Evolutionary conservation across 148 eudicot species (phyloP), one percentile per base, ranked within the genome.

Genomic region (Talinum fruticosum): DNA sequence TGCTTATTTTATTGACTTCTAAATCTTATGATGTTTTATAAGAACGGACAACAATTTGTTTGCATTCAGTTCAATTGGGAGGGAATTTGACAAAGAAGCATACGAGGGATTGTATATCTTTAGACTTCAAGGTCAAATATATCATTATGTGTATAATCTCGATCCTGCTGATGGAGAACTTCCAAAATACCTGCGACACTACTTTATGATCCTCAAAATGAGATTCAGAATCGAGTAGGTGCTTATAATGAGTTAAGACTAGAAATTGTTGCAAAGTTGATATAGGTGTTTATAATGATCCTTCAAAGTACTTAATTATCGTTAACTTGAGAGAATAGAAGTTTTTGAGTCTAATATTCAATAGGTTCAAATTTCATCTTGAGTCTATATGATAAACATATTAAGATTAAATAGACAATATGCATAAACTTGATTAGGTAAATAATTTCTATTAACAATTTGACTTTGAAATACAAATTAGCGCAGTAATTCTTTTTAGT

Each of bases 51-150:
- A 78, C 8, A 72, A 72, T 26, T 14, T 78, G 0, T 72, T 72
- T 33, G 59, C 76, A 15, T 78, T 78, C 37, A 71, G 70, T 12
- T 71, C 71, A 1, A 5, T 78, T 47, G 62, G 12, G 71, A 76
- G 0, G n/a, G 18, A 7, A 1, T 38, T 26, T 14, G 26, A 72
- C 2, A 8, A 28, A 21, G 0, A n/a, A 1, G 24, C 23, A 0
- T 0, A 41, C 0, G 45, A 64, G 13, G 81, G 71, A 1, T 38
- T 78, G 0, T 78, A 72, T n/a, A 49, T 45, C 0, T 78, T 78
- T 51, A 41, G 32, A n/a, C 10, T 65, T 19, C 81, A 61, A 29
- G 64, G 49, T 0, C 71, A 78, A 16, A 0, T 78, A 1, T 72
- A 77, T 15, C 75, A 78, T 30, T 53, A 6, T 44, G 8, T 57